Evolutionary conservation across 108 stramenopile species (phyloP).

Genomic region (Discostella pseudostelligera): DNA sequence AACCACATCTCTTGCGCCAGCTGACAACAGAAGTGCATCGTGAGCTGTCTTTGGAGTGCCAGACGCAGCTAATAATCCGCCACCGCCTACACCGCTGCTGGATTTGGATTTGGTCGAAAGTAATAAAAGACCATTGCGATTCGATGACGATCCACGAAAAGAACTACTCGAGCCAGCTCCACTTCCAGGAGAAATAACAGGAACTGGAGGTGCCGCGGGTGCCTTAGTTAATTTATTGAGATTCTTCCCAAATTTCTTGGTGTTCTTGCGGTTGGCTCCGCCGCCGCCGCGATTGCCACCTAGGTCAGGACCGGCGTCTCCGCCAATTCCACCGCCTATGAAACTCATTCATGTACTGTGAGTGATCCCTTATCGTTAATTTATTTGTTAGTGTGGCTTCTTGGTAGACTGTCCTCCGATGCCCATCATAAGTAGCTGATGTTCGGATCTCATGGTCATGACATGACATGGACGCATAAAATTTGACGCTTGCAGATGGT

Average conservation of each 20-base stretch:
- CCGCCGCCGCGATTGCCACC: neutral
- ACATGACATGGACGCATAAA: too few relatives aligned
- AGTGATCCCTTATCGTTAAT: neutral
- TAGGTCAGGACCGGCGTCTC: slow-evolving; percentile 7
- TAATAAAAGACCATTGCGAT: slow-evolving; percentile 71
- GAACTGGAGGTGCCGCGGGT: slow-evolving; percentile 57
- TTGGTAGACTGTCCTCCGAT: too few relatives aligned
- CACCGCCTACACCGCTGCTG: slow-evolving; percentile 11
- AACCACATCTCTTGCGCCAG: slow-evolving; percentile 24
- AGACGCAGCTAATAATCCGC: slow-evolving; percentile 27
- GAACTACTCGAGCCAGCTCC: slow-evolving; percentile 20
- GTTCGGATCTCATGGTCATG: too few relatives aligned
- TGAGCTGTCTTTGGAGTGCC: slow-evolving; percentile 33
- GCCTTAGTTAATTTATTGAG: slow-evolving; percentile 76
- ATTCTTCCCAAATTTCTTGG: slow-evolving; percentile 86
- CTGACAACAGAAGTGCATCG: slow-evolving; percentile 31
- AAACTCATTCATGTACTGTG: slow-evolving; percentile 24
- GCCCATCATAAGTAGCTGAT: neutral
- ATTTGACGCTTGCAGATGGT: too few relatives aligned
- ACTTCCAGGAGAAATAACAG: slow-evolving; percentile 24
- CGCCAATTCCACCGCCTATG: slow-evolving; percentile 21
- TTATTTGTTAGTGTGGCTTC: neutral
- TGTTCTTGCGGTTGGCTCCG: slow-evolving; percentile 24
- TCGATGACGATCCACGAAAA: slow-evolving; percentile 28
- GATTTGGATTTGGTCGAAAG: slow-evolving; percentile 71